phyloP scores from a whole-genome alignment of 179 eudicot species.

The Beta corolliflora region DNA sequence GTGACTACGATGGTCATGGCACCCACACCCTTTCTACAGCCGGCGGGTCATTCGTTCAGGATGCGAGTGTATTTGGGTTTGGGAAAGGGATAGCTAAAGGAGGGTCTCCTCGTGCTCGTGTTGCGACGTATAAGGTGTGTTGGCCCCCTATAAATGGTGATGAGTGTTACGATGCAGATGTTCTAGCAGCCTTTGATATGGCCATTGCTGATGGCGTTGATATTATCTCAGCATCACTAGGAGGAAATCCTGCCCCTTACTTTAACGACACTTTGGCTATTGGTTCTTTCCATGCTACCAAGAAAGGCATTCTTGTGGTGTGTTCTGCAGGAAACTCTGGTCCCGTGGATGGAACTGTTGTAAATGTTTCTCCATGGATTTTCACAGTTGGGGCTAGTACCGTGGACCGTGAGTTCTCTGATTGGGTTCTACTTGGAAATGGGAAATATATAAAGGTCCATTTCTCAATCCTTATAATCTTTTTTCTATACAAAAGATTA shows the following conservation, averaged over 20 bases:
- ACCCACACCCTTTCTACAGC: constrained; percentile 92
- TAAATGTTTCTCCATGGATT: constrained; percentile 79
- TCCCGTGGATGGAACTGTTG: constrained; percentile 53
- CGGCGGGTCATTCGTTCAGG: constrained; percentile 64
- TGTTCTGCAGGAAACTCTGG: constrained; percentile 94
- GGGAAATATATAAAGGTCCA: constrained; percentile 46
- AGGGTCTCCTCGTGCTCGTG: constrained; percentile 85
- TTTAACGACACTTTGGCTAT: constrained; percentile 69
- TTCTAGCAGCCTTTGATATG: constrained; percentile 78
- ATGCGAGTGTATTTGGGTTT: constrained; percentile 64
- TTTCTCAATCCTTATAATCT: not conserved
- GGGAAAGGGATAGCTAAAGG: constrained; percentile 86
- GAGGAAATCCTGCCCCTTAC: constrained; percentile 50
- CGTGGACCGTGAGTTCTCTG: constrained; percentile 75
- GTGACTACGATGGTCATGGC: constrained; percentile 84
- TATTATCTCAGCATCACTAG: constrained; percentile 81
- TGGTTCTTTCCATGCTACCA: constrained; percentile 81
- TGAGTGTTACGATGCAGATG: constrained; percentile 84
- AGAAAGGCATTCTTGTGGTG: constrained; percentile 59
- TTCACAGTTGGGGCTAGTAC: constrained; percentile 95
- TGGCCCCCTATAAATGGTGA: constrained; percentile 66
- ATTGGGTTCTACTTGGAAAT: constrained; percentile 57
- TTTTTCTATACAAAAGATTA: not conserved
- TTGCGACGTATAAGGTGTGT: constrained; percentile 85
- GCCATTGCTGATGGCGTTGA: constrained; percentile 87